These are phyloP conservation scores for Russula olivacea DNA, from an alignment of 768 basidiomycete species.

Conservation along the genomic window DNA sequence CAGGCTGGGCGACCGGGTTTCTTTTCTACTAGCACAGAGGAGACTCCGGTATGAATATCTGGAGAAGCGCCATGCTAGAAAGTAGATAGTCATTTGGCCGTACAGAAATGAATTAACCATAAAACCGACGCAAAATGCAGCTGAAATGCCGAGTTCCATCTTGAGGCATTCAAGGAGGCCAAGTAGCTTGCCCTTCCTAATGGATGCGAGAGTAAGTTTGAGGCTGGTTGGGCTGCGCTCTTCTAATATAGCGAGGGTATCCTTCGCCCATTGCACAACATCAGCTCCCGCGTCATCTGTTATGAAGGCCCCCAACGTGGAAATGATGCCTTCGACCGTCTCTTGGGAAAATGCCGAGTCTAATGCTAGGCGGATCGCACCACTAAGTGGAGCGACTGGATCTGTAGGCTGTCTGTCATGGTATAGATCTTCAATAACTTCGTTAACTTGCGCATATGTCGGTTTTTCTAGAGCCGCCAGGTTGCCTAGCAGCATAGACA, in stretches of 20 bases:
- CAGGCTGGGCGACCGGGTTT: constrained; percentile 55
- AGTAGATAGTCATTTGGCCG: background rate
- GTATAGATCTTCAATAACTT: constrained; percentile 59
- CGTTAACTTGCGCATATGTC: constrained; percentile 49
- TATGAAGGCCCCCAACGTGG: constrained; percentile 44
- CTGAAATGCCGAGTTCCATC: constrained; percentile 85
- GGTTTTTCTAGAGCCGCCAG: constrained; percentile 53
- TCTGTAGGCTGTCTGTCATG: constrained; percentile 56
- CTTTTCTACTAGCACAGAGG: constrained; percentile 54
- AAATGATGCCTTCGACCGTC: constrained; percentile 66
- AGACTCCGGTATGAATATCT: constrained; percentile 83
- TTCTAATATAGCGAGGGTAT: constrained; percentile 57
- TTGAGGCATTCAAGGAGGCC: constrained; percentile 60
- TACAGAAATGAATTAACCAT: background rate
- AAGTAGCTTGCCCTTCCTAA: constrained; percentile 62
- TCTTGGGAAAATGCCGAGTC: constrained; percentile 72
- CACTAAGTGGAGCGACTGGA: constrained; percentile 46
- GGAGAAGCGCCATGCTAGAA: constrained; percentile 64
- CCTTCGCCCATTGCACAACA: constrained; percentile 67
- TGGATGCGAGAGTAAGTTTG: constrained; percentile 78
- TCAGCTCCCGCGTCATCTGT: constrained; percentile 36
- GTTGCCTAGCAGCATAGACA: constrained; percentile 65
- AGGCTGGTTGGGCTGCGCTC: constrained; percentile 86
- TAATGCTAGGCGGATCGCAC: constrained; percentile 64
- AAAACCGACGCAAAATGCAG: constrained; percentile 78